Base-by-base conservation (phyloP, 1,284 basidiomycete genomes). In the Naganishia albida region DNA sequence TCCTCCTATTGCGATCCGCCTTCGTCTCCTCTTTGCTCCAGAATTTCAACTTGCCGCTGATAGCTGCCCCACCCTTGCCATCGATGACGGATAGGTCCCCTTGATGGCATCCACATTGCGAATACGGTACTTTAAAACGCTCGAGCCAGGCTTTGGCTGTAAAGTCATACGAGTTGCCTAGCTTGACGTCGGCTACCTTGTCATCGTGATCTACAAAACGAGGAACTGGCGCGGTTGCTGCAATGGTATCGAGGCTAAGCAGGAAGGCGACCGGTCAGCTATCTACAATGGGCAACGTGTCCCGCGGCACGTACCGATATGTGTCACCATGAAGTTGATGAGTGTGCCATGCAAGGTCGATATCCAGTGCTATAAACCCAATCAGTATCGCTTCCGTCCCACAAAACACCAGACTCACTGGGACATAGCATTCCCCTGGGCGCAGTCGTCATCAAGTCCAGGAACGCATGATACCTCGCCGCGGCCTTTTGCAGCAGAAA, bases 291-390 rank as follows among this genome's bases (percentile, higher is more conserved):
- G 6, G 34, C 34, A 34, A 34, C 4, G 10, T 4, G 34, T 4
- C 6, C 10, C 34, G 34, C 34, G 34, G 10, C 6, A 34, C 34
- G 34, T 6, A 34, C 34, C 34, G 34, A 34, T 34, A 34, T 6
- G 64, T 42, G 2, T 44, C 55, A 3, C 69, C 71, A 30, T 69
- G 65, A 18, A 79, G 73, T 62, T 79, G 74, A 65, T 79, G 78
- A 4, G 78, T 78, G 54, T 76, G 75, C 78, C 77, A 79, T 3
- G 73, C 73, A 20, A 78, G 70, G 62, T 78, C 76, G 53, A 79
- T 77, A 56, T 79, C 78, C 20, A 73, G 59, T 6, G 72, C 56
- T 60, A 25, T n/a, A 26, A 49, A 7, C n/a, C 34, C 23, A 15
- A 48, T 28, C 34, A 18, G 6, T 20, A n/a, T 30, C 28, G 1